phyloP scores from a whole-genome alignment of 257 asterid species.

The Salvia rosmarinus region DNA sequence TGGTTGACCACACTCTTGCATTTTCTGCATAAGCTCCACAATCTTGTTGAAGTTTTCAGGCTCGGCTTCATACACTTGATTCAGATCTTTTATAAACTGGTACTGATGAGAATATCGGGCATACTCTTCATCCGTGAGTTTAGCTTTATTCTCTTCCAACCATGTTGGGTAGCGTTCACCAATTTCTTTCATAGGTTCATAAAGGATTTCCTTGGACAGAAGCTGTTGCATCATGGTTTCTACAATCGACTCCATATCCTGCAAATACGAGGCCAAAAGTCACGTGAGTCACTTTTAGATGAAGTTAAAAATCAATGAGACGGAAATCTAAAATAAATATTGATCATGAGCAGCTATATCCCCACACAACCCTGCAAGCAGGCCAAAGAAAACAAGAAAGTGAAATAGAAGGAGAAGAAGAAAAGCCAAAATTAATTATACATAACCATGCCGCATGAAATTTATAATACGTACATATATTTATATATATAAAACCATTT shows the following conservation, averaged over 20 bases:
- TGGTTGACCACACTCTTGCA: conserved; percentile 99
- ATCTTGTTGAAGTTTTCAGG: conserved; percentile 90
- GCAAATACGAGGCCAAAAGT: conserved; percentile 19
- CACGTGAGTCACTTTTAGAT: conserved; percentile 4
- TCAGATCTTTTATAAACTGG: conserved; percentile 69
- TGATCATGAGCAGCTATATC: not conserved
- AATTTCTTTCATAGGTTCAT: conserved; percentile 97
- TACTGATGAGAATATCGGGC: conserved; percentile 64
- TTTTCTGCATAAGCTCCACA: conserved; percentile 97
- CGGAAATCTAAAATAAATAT: not conserved
- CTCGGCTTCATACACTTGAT: conserved; percentile 69
- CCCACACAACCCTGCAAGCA: not conserved
- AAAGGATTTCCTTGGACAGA: conserved; percentile 87
- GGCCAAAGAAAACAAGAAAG: not conserved
- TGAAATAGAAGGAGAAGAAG: not conserved
- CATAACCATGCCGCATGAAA: not conserved
- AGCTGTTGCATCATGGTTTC: conserved; percentile 99
- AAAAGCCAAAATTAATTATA: not conserved
- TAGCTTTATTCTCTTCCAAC: conserved; percentile 78
- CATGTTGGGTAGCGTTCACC: conserved; percentile 89
- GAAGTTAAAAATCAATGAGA: not conserved
- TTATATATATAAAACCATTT: no score
- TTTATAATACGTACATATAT: no score
- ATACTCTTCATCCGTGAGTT: conserved; percentile 66
- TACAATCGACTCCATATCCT: conserved; percentile 93